Evolutionary conservation across 1,139 yeast species (phyloP).

Genomic region (Hanseniaspora uvarum): DNA sequence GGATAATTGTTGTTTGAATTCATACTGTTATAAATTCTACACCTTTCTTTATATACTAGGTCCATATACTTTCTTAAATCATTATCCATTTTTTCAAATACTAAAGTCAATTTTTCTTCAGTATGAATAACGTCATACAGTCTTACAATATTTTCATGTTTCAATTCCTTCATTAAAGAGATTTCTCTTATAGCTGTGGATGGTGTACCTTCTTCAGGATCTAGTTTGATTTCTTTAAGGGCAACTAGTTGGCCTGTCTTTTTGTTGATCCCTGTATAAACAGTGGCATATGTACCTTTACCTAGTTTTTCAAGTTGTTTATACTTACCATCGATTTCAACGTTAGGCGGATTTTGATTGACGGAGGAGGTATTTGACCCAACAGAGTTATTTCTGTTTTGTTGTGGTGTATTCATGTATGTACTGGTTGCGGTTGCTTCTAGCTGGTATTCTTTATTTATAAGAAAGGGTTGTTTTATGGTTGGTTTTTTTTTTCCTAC

Average conservation of each 20-base stretch:
- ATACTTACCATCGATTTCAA: conserved; percentile 22
- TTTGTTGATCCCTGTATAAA: conserved; percentile 87
- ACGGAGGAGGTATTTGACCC: conserved; percentile 2
- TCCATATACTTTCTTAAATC: conserved; percentile 95
- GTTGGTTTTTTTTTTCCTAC: too few species aligned
- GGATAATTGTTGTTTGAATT: conserved; percentile 33
- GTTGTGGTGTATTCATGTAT: conserved; percentile 1
- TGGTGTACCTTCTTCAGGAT: conserved; percentile 96
- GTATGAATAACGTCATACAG: conserved; percentile 93
- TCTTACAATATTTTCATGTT: conserved; percentile 87
- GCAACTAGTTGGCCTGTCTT: conserved; percentile 91
- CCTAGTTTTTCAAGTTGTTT: conserved; percentile 74
- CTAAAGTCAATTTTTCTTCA: conserved; percentile 86
- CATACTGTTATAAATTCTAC: conserved; percentile 29
- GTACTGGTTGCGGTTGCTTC: neutral
- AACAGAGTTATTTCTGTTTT: conserved; percentile 12
- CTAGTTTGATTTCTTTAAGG: conserved; percentile 83
- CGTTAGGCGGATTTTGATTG: neutral
- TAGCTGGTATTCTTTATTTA: too few species aligned
- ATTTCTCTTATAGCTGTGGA: conserved; percentile 96
- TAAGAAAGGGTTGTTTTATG: neutral
- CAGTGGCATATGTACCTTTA: conserved; percentile 97
- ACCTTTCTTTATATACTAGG: conserved; percentile 44
- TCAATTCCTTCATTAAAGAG: conserved; percentile 89
- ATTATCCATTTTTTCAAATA: conserved; percentile 87